phyloP scores from a whole-genome alignment of 2,329 filamentous ascomycete genomes.

The Pyrenophora graminea region DNA sequence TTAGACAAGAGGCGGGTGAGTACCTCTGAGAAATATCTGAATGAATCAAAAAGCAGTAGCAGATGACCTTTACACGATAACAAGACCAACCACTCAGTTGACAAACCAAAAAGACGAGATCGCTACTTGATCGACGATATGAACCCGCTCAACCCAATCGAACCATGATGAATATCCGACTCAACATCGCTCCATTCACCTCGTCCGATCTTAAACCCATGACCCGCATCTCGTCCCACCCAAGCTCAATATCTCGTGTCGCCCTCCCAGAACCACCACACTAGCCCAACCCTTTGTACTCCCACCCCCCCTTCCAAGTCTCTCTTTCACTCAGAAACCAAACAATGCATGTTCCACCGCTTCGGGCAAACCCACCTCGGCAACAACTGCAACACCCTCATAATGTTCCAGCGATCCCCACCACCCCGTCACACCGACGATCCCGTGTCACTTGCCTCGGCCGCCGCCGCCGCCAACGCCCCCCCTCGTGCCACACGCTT shows the following conservation, averaged over 20 bases:
- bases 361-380: neutral
- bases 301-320: too few relatives aligned
- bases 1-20: too few relatives aligned
- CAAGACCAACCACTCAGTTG: too few relatives aligned
- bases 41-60: too few relatives aligned
- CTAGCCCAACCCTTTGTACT: neutral
- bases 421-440: conserved; percentile 1
- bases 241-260: neutral
- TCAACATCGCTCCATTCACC: neutral
- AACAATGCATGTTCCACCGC: conserved; percentile 10
- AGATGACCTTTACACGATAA: too few relatives aligned
- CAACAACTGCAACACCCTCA: neutral
- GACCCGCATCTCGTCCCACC: conserved; percentile 2
- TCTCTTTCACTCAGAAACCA: neutral
- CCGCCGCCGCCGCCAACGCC: too few relatives aligned
- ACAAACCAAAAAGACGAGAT: too few relatives aligned
- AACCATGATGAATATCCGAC: neutral
- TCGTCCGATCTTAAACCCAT: neutral
- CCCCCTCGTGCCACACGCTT: too few relatives aligned
- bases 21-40: too few relatives aligned
- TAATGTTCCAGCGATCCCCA: neutral
- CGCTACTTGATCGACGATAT: too few relatives aligned
- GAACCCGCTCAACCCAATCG: too few relatives aligned
- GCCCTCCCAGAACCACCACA: neutral
- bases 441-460: conserved; percentile 2